A percentile compares a stretch with the other conserved stretches of the same genome.
phyloP scores from a whole-genome alignment of 805 yeast species.

The Clavispora carvajalis region DNA sequence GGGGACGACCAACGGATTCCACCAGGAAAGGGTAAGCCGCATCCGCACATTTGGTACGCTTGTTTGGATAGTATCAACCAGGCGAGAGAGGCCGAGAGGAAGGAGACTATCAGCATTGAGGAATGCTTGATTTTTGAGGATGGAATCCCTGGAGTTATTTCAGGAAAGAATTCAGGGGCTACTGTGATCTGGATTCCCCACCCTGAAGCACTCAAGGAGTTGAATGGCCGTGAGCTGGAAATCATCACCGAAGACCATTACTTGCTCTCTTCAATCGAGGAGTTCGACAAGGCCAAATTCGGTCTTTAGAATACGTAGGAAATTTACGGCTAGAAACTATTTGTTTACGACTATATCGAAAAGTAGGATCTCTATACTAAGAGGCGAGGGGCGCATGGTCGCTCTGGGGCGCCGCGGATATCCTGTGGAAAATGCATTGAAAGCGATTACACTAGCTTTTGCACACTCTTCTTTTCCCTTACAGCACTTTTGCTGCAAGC shows the following conservation, averaged over 20 bases:
- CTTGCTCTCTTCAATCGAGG: slow-evolving; percentile 19
- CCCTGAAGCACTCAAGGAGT: slow-evolving; percentile 54
- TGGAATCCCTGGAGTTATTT: slow-evolving; percentile 84
- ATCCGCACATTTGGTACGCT: slow-evolving; percentile 86
- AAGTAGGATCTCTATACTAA: no score
- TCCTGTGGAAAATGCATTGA: no score
- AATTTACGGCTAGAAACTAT: no score
- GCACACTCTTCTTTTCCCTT: not conserved
- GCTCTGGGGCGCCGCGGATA: no score
- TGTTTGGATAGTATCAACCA: slow-evolving; percentile 69
- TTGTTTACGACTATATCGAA: no score
- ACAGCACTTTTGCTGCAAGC: no score
- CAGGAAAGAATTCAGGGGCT: slow-evolving; percentile 81
- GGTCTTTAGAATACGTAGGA: slow-evolving; percentile 12
- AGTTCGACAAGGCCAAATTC: slow-evolving; percentile 14
- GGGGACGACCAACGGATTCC: slow-evolving; percentile 88
- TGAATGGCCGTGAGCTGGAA: slow-evolving; percentile 45
- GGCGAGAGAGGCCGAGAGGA: slow-evolving; percentile 38
- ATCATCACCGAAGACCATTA: slow-evolving; percentile 52
- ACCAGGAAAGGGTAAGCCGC: slow-evolving; percentile 85
- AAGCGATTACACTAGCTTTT: no score
- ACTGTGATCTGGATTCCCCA: slow-evolving; percentile 95
- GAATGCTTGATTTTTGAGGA: slow-evolving; percentile 94
- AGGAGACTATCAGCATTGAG: slow-evolving; percentile 51
- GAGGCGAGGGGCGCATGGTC: no score